A percentile compares a stretch with the other conserved stretches of the same genome.
phyloP scores from a whole-genome alignment of 306 rosid genomes.

The Fagus crenata region DNA sequence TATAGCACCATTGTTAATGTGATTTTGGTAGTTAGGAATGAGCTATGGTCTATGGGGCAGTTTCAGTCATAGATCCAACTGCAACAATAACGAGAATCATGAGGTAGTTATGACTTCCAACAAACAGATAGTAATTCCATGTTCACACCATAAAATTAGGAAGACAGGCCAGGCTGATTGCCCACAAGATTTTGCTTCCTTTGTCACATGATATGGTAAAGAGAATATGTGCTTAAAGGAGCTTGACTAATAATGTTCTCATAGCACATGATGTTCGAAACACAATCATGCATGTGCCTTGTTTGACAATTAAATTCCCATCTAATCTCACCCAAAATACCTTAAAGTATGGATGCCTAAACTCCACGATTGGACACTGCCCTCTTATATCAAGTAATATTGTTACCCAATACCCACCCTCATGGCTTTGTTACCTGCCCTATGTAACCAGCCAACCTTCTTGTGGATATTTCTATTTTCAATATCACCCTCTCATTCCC shows the following conservation, averaged over 20 bases:
- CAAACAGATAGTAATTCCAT: constrained; percentile 18
- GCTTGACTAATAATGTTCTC: constrained; percentile 24
- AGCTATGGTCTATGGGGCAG: no score
- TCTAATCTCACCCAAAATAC: constrained; percentile 17
- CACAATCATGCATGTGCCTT: constrained; percentile 54
- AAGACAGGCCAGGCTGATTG: constrained; percentile 44
- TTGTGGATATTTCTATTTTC: not conserved
- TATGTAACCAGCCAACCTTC: constrained; percentile 13
- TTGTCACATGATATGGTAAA: constrained; percentile 39
- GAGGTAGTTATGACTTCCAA: not conserved
- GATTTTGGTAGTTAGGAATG: no score
- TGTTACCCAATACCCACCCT: no score
- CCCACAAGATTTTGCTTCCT: constrained; percentile 27
- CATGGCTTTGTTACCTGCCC: no score
- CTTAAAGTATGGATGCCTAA: constrained; percentile 30
- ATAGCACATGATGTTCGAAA: constrained; percentile 60
- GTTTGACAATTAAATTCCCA: constrained; percentile 36
- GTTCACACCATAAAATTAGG: constrained; percentile 30
- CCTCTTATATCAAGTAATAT: no score
- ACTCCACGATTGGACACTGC: constrained; percentile 43
- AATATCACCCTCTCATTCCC: constrained; percentile 11
- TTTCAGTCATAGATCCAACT: no score
- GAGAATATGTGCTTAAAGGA: constrained; percentile 43
- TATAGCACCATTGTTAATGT: no score
- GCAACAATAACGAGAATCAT: not conserved